Conservation (phyloP, 345 rosid genomes). For the Eucalyptus paniculata region DNA sequence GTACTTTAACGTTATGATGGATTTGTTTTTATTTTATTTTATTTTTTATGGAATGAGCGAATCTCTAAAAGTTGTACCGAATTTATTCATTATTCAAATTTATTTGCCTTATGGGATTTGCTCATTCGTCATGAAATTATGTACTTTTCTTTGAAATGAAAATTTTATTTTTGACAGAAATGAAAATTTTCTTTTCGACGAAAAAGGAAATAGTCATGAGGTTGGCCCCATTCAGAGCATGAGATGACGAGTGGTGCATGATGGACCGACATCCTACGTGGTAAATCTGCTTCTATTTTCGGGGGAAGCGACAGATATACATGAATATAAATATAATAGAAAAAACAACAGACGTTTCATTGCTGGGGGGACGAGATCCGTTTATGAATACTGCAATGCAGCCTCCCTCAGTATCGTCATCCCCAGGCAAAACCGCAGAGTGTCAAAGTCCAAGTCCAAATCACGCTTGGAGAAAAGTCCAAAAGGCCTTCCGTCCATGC, state of each 20-base stretch:
- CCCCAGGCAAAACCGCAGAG: background rate
- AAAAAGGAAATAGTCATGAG: too few relatives aligned
- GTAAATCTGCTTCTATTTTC: background rate
- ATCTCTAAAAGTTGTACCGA: too few relatives aligned
- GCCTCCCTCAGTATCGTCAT: background rate
- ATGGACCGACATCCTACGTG: background rate
- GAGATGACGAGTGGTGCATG: background rate
- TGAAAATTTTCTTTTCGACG: too few relatives aligned
- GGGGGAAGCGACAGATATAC: background rate
- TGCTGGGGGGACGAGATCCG: background rate
- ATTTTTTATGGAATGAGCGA: too few relatives aligned
- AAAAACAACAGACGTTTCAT: background rate
- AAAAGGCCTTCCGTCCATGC: background rate
- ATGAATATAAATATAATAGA: background rate
- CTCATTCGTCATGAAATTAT: too few relatives aligned
- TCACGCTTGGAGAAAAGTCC: background rate
- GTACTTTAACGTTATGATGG: too few relatives aligned
- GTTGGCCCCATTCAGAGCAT: background rate
- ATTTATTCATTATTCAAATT: too few relatives aligned
- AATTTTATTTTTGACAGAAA: too few relatives aligned
- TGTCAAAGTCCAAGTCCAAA: background rate
- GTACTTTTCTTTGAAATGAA: too few relatives aligned
- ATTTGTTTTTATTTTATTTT: too few relatives aligned
- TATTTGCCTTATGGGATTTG: too few relatives aligned
- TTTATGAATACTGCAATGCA: background rate